phyloP scores from a whole-genome alignment of 2,329 filamentous ascomycete genomes.

The Fusarium newnesense region DNA sequence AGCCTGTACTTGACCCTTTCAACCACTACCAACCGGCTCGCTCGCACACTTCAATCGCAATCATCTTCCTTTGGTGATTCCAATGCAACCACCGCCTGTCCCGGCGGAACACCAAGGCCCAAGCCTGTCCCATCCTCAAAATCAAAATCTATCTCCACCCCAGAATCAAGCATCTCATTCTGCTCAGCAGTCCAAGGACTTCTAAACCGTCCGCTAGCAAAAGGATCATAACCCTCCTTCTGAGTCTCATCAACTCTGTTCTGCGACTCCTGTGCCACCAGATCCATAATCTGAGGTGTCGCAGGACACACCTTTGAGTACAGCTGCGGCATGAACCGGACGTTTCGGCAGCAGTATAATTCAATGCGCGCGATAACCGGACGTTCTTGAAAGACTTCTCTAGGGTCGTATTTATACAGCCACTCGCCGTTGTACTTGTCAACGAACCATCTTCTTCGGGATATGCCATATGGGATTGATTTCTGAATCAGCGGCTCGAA shows the following conservation, averaged over 20 bases:
- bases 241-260: not conserved
- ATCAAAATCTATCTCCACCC: too few species aligned
- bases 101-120: too few species aligned
- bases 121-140: too few species aligned
- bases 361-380: rapidly evolving
- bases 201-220: rapidly evolving
- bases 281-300: not conserved
- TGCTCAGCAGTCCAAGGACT: not conserved
- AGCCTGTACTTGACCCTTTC: too few species aligned
- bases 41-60: too few species aligned
- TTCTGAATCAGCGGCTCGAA: not conserved
- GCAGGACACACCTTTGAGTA: not conserved
- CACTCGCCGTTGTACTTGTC: not conserved
- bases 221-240: not conserved
- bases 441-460: not conserved
- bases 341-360: not conserved
- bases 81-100: too few species aligned
- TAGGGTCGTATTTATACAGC: rapidly evolving
- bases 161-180: not conserved
- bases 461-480: rapidly evolving
- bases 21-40: too few species aligned
- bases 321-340: not conserved
- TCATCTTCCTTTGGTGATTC: too few species aligned
- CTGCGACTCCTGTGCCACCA: not conserved
- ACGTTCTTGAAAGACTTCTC: rapidly evolving